Conservation (phyloP, 345 rosid genomes). For the Turnera subulata region DNA sequence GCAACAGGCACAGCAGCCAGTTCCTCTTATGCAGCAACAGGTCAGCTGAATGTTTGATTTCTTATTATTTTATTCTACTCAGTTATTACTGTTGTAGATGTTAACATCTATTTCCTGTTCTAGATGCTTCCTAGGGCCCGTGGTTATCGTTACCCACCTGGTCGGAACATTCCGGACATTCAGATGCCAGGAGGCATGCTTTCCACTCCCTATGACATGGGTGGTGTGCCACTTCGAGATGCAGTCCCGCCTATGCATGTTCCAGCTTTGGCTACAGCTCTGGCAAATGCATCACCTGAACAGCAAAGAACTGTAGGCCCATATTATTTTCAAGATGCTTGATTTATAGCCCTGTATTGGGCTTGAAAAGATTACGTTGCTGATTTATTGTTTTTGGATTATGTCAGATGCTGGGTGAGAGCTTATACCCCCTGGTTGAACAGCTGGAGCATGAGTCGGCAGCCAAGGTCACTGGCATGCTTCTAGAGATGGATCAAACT, state of each 20-base stretch:
- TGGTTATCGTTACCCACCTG: constrained; percentile 23
- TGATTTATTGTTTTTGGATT: too few species aligned
- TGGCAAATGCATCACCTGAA: constrained; percentile 23
- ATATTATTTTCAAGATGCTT: neutral
- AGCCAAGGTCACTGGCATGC: constrained; percentile 96
- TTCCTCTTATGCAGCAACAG: constrained; percentile 81
- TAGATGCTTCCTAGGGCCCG: constrained; percentile 31
- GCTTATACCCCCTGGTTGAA: constrained; percentile 86
- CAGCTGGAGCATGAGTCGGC: constrained; percentile 85
- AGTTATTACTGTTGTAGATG: too few species aligned
- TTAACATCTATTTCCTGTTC: neutral
- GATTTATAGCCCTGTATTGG: too few species aligned
- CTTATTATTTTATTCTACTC: neutral
- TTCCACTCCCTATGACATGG: constrained; percentile 26
- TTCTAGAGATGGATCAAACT: constrained; percentile 94
- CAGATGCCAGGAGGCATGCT: constrained; percentile 25
- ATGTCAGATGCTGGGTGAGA: constrained; percentile 84
- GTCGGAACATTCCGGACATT: constrained; percentile 30
- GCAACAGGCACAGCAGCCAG: constrained; percentile 76
- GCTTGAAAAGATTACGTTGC: too few species aligned
- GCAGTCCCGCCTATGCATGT: constrained; percentile 21
- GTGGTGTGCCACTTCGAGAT: constrained; percentile 17
- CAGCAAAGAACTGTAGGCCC: constrained; percentile 26
- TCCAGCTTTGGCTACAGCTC: constrained; percentile 24
- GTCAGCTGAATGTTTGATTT: constrained; percentile 21